Evolutionary conservation across 2,329 filamentous ascomycete genomes (phyloP), one percentile per base, ranked within the genome.

Genomic region (Epichloe festucae): DNA sequence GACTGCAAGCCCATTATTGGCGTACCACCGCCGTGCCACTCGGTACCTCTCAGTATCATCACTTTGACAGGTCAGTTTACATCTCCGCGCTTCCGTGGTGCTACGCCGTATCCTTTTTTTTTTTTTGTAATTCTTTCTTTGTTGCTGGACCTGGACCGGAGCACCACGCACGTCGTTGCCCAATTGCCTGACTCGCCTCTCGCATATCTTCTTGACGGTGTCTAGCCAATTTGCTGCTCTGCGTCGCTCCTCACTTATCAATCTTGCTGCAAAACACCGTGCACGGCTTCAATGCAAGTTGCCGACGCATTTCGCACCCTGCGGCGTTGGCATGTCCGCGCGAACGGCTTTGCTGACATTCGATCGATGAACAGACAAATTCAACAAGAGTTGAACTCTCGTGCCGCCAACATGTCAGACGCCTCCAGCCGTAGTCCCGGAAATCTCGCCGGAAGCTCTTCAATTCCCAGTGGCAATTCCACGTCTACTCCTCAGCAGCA

Each of bases 341-440:
- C 12, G 3, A 40, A 50, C 19, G 5, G 15, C 3, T 5, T 52
- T 59, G 59, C 67, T 71, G 61, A 71, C 62, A 67, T 63, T 60
- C 54, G 63, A 48, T 58, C 62, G 54, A 47, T 57, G 50, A 52
- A 51, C 52, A 69, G 65, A 53, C 65, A 62, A 52, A 46, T 60
- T 34, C 35, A 17, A 35, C 35, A 39, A 19, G 39, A 44, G 8
- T 45, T 36, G 36, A 36, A 41, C 40, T 27, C 27, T 23, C 49
- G 47, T 38, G 41, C 46, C 23, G 40, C 23, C 49, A 51, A 48
- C 52, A 53, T 53, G 52, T 43, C 52, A 38, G 41, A 49, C 21
- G 10, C 36, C 15, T n/a, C 36, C 19, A 31, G 17, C 17, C 52
- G 34, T 21, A 42, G 40, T 36, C 11, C 45, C n/a, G 41, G 23